Conservation (phyloP, 2,329 filamentous ascomycete species). For the Magnaporthiopsis incrustans region DNA sequence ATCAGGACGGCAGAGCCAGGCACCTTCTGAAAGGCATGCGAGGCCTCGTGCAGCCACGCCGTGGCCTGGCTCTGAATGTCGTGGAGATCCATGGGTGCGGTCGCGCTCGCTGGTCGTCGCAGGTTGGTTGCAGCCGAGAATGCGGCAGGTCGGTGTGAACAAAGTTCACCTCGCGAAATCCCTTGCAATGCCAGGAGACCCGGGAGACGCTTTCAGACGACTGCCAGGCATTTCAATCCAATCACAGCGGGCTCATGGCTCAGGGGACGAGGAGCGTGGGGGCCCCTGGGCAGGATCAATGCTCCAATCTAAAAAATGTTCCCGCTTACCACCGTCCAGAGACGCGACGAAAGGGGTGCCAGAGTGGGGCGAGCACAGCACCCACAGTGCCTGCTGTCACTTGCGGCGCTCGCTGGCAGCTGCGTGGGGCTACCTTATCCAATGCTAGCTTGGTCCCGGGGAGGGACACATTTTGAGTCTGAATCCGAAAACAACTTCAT, state of each 20-base stretch:
- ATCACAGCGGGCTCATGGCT: background rate
- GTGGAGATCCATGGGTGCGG: constrained; percentile 50
- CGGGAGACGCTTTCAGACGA: background rate
- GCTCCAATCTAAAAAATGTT: background rate
- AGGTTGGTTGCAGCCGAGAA: background rate
- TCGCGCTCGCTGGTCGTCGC: background rate
- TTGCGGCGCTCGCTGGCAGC: no score
- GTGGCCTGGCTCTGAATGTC: constrained; percentile 48
- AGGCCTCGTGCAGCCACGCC: constrained; percentile 42
- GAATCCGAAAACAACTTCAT: no score
- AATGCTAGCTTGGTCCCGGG: no score
- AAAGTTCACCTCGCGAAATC: background rate
- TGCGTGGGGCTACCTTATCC: no score
- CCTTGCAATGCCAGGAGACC: background rate
- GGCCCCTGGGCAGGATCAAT: background rate
- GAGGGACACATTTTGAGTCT: no score
- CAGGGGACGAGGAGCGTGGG: background rate
- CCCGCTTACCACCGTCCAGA: background rate
- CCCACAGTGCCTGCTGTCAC: background rate
- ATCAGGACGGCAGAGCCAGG: constrained; percentile 91
- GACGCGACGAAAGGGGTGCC: background rate
- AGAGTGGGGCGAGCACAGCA: background rate
- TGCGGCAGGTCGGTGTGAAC: background rate
- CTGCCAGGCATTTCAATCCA: background rate
- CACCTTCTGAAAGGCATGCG: constrained; percentile 73